These are phyloP conservation scores for Hordeum marinum DNA, from an alignment of 176 grass and related monocot genomes.

Conservation along the genomic window DNA sequence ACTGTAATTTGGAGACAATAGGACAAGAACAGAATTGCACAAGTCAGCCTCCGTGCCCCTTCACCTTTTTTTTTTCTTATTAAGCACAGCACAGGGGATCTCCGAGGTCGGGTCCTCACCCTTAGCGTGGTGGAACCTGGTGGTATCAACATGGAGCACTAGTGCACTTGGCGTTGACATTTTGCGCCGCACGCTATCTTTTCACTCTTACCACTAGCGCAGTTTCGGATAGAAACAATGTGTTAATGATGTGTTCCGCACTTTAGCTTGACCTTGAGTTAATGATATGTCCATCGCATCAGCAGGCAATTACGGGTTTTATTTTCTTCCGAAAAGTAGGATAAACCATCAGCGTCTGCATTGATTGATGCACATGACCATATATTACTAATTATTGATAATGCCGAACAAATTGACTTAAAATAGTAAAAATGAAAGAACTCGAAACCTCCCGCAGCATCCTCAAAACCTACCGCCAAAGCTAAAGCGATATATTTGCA, in stretches of 20 bases:
- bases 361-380: too few species aligned
- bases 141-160: constrained; percentile 15
- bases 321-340: too few species aligned
- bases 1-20: not conserved
- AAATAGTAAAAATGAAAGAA: too few species aligned
- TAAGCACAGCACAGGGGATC: not conserved
- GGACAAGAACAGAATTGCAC: not conserved
- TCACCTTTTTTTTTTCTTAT: not conserved
- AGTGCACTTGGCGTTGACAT: constrained; percentile 20
- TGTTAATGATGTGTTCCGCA: constrained; percentile 23
- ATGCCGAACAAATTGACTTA: too few species aligned
- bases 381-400: too few species aligned
- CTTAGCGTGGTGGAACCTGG: not conserved
- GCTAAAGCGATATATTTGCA: too few species aligned
- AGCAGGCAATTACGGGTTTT: not conserved
- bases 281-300: not conserved
- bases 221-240: not conserved
- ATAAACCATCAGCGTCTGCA: too few species aligned
- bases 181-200: not conserved
- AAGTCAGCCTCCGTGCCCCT: not conserved
- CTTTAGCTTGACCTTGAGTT: not conserved
- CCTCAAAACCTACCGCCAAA: too few species aligned
- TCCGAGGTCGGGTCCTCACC: not conserved
- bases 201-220: not conserved
- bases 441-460: too few species aligned